phyloP scores from a whole-genome alignment of 2,329 filamentous ascomycete genomes.

The Akanthomyces lecanii region DNA sequence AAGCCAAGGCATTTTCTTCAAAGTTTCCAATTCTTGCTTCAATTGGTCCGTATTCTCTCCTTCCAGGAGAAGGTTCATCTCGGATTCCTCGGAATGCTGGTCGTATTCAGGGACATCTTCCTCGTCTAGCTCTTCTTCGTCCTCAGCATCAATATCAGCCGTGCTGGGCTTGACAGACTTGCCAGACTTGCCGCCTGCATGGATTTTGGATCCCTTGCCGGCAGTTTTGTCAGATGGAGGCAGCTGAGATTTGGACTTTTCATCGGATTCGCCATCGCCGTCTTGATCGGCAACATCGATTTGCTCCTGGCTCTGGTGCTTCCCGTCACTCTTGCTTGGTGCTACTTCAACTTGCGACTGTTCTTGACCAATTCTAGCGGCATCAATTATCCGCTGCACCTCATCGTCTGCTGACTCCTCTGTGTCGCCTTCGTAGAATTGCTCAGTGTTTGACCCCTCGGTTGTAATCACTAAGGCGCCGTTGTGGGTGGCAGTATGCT shows the following conservation, averaged over 20 bases:
- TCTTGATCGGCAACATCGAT: background rate
- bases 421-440: background rate
- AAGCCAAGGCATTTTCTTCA: slow-evolving; percentile 37
- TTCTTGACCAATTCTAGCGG: background rate
- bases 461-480: background rate
- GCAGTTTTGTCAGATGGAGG: background rate
- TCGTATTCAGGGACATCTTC: slow-evolving; percentile 19
- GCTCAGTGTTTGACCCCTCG: background rate
- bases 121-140: slow-evolving; percentile 14
- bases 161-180: background rate
- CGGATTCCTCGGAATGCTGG: slow-evolving; percentile 13
- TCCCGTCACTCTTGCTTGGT: background rate
- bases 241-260: background rate
- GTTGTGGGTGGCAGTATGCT: background rate
- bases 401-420: background rate
- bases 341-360: background rate
- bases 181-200: background rate
- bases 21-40: slow-evolving; percentile 28
- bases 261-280: background rate
- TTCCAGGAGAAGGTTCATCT: slow-evolving; percentile 17
- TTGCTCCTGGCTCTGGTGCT: background rate
- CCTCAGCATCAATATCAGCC: background rate
- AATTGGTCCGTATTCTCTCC: slow-evolving; percentile 28
- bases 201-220: background rate
- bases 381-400: background rate